Evolutionary conservation across 768 basidiomycete genomes (phyloP), one percentile per base, ranked within the genome.

Genomic region (Termitomyces sp.): DNA sequence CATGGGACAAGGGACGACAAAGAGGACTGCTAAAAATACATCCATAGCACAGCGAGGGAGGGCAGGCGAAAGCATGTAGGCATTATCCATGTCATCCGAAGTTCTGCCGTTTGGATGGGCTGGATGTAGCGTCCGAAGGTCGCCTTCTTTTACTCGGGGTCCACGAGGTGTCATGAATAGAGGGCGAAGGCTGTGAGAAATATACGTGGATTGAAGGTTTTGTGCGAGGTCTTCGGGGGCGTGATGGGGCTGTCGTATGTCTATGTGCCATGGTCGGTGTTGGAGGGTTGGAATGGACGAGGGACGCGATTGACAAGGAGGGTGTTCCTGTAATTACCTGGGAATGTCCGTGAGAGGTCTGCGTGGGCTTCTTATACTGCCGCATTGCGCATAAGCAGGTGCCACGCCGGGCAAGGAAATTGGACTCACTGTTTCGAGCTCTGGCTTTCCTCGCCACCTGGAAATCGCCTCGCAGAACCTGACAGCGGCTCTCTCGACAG

Each of bases 401-500:
- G 66, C 61, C 66, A 58, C 46, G 64, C 24, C 60, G 52, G 26
- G 43, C 38, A 56, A 43, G 55, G 35, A 60, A 56, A 61, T 30
- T 33, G 44, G 44, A 55, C 79, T 66, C 59, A 90, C 89, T 3
- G 85, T 87, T 71, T 90, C 88, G 8, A 94, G 78, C 63, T 93
- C 92, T 38, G 91, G 91, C 66, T 87, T 89, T 3, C 91, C 91
- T 63, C 90, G 75, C 92, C 91, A 94, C 53, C 80, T 81, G 1
- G 88, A 84, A 45, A 93, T 79, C 36, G 89, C 89, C 66, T 94
- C 91, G 65, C 86, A 91, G 65, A 90, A 94, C 51, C 89, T 76
- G 5, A 91, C 76, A 0, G 88, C 84, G 30, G 87, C 85, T 20
- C 90, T 79, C 65, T 94, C 91, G 16, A 92, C 81, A 22, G 89